Evolutionary conservation across 1,139 yeast species (phyloP).

Genomic region (Saccharomyces pastorianus): DNA sequence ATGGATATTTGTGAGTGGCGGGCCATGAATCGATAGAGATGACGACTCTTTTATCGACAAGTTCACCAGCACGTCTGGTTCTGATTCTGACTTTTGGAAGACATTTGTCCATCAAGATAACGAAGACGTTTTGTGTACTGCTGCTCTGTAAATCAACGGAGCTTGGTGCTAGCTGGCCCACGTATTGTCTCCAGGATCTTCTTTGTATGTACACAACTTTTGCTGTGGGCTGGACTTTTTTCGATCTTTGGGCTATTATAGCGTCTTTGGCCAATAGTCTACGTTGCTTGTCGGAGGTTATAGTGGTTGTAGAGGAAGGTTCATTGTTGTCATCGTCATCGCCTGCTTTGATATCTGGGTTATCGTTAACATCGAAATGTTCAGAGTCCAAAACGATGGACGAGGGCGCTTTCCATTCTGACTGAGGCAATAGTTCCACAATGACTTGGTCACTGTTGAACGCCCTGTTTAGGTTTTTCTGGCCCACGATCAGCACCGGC

Average conservation of each 20-base stretch:
- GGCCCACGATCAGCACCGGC: slow-evolving; percentile 75
- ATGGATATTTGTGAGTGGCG: slow-evolving; percentile 71
- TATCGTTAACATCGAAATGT: slow-evolving; percentile 50
- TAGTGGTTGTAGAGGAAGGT: slow-evolving; percentile 8
- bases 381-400: slow-evolving; percentile 72
- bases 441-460: slow-evolving; percentile 89
- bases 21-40: slow-evolving; percentile 94
- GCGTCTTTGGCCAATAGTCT: slow-evolving; percentile 73
- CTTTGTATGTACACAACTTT: slow-evolving; percentile 79
- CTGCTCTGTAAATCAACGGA: slow-evolving; percentile 50
- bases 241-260: slow-evolving; percentile 45
- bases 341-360: slow-evolving; percentile 49
- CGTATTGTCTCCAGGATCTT: slow-evolving; percentile 94
- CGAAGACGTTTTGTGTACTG: slow-evolving; percentile 73
- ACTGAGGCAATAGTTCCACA: slow-evolving; percentile 78
- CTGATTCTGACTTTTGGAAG: slow-evolving; percentile 81
- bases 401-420: slow-evolving; percentile 84
- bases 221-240: slow-evolving; percentile 77
- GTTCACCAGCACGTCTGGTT: slow-evolving; percentile 76
- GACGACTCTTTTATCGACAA: slow-evolving; percentile 81
- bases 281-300: slow-evolving; percentile 71
- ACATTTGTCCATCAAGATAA: slow-evolving; percentile 79
- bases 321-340: slow-evolving; percentile 30
- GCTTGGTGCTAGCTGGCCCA: slow-evolving; percentile 83
- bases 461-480: slow-evolving; percentile 79